Evolutionary conservation across 2,329 filamentous ascomycete genomes (phyloP).

Genomic region (Ophiostoma himal-ulmi): DNA sequence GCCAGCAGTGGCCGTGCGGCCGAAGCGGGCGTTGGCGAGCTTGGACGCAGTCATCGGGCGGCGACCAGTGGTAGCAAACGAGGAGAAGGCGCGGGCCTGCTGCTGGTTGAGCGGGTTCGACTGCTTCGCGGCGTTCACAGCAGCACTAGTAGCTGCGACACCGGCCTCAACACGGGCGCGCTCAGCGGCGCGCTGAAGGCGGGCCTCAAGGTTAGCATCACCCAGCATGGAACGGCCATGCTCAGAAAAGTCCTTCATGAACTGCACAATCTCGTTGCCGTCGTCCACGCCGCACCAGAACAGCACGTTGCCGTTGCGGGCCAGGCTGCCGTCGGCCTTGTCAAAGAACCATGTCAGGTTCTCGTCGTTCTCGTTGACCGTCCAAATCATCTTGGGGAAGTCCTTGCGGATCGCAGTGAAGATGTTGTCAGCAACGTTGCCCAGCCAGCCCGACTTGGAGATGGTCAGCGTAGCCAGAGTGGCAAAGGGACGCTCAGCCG

Average conservation of each 20-base stretch:
- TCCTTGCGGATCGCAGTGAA: slow-evolving; percentile 93
- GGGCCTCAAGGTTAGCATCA: slow-evolving; percentile 81
- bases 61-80: slow-evolving; percentile 38
- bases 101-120: slow-evolving; percentile 24
- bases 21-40: slow-evolving; percentile 19
- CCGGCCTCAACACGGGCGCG: slow-evolving; percentile 37
- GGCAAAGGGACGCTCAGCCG: slow-evolving; percentile 60
- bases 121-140: slow-evolving; percentile 15
- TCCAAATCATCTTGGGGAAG: slow-evolving; percentile 86
- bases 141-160: slow-evolving; percentile 29
- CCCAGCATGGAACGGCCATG: slow-evolving; percentile 83
- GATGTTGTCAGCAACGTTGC: slow-evolving; percentile 91
- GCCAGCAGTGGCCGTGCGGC: slow-evolving; percentile 21
- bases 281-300: slow-evolving; percentile 93
- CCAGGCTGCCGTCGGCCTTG: slow-evolving; percentile 89
- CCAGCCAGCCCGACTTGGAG: slow-evolving; percentile 90
- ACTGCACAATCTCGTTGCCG: slow-evolving; percentile 70
- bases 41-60: slow-evolving; percentile 32
- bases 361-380: slow-evolving; percentile 92
- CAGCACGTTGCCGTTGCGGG: slow-evolving; percentile 77
- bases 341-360: slow-evolving; percentile 98
- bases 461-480: slow-evolving; percentile 88
- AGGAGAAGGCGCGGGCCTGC: slow-evolving; percentile 63
- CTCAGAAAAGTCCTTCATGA: slow-evolving; percentile 79
- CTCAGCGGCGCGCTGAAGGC: slow-evolving; percentile 70